Evolutionary conservation across 73 alveolate species (phyloP).

Genomic region (Uronychia setigera): DNA sequence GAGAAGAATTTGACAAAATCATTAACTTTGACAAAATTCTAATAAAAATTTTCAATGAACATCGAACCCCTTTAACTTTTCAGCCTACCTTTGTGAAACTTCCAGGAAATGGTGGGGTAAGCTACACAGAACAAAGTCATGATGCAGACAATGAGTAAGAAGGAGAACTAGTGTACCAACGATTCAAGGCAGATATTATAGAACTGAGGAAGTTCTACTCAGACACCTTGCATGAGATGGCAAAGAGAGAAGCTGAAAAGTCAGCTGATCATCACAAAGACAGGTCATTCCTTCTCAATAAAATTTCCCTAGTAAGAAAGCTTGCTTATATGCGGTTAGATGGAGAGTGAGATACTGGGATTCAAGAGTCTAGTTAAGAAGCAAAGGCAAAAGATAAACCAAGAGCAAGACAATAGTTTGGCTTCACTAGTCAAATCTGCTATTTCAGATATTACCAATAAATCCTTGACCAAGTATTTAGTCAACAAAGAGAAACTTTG

Average conservation of each 20-base stretch:
- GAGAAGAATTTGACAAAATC: no score
- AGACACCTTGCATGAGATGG: background rate
- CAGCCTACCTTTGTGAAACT: no score
- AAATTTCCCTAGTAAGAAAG: background rate
- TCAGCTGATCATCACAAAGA: background rate
- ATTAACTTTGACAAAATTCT: background rate
- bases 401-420: background rate
- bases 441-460: background rate
- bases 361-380: background rate
- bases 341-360: background rate
- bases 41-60: background rate
- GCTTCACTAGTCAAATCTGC: background rate
- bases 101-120: background rate
- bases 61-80: background rate
- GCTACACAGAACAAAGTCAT: no score
- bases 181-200: background rate
- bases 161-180: background rate
- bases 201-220: background rate
- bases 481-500: background rate
- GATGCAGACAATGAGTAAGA: background rate
- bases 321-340: background rate
- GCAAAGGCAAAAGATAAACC: background rate
- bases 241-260: background rate
- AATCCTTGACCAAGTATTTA: background rate
- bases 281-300: background rate